Percentiles rank a stretch among this genome's conserved stretches.
These are phyloP conservation scores for Cyathus striatus DNA, from an alignment of 768 basidiomycete species.

Conservation along the genomic window DNA sequence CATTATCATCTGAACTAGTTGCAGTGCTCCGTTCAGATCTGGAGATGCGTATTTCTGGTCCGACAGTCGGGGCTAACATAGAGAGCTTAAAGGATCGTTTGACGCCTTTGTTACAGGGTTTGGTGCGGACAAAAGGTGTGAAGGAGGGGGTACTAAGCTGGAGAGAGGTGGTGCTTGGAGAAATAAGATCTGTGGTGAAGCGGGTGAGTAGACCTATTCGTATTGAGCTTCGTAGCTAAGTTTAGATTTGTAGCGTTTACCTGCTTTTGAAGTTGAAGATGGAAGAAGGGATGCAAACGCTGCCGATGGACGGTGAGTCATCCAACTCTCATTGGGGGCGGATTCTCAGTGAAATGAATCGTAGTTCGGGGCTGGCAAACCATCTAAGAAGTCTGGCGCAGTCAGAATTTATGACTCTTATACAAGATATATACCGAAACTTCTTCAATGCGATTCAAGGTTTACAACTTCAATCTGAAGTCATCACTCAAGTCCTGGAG, in stretches of 20 bases:
- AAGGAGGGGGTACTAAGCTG: slow-evolving; percentile 65
- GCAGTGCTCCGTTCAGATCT: slow-evolving; percentile 65
- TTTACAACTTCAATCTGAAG: slow-evolving; percentile 52
- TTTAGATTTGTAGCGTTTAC: slow-evolving; percentile 44
- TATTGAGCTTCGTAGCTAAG: too few relatives aligned
- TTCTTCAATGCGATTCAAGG: slow-evolving; percentile 66
- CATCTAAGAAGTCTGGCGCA: slow-evolving; percentile 67
- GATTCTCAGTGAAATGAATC: too few relatives aligned
- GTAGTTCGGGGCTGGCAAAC: slow-evolving; percentile 42
- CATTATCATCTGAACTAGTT: slow-evolving; percentile 76
- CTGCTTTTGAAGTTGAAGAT: slow-evolving; percentile 52
- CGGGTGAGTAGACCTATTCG: slow-evolving; percentile 38
- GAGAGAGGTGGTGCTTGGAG: slow-evolving; percentile 61
- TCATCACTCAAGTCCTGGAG: slow-evolving; percentile 58
- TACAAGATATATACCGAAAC: slow-evolving; percentile 54
- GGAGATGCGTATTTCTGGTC: slow-evolving; percentile 32
- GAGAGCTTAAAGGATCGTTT: slow-evolving; percentile 57
- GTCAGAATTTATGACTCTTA: slow-evolving; percentile 56
- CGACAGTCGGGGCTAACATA: slow-evolving; percentile 5
- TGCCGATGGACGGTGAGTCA: slow-evolving; percentile 6
- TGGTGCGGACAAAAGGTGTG: slow-evolving; percentile 67
- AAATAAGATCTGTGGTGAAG: slow-evolving; percentile 53
- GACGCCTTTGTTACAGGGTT: slow-evolving; percentile 70
- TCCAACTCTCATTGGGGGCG: too few relatives aligned
- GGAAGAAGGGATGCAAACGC: slow-evolving; percentile 24